Base-by-base conservation (phyloP, 2,329 filamentous ascomycete species). In the Ophiostoma ips region DNA sequence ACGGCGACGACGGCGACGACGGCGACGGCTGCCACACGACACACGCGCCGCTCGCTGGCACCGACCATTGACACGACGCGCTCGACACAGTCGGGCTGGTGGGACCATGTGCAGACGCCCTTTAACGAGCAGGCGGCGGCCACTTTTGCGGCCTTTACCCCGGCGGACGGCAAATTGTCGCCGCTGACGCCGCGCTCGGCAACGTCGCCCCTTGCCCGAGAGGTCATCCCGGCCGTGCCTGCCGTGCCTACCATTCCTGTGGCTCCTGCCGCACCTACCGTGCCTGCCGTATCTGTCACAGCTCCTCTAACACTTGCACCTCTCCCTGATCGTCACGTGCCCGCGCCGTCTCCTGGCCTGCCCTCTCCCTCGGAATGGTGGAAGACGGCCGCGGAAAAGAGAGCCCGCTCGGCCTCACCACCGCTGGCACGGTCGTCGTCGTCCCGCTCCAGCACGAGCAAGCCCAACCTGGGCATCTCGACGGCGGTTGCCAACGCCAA, bases 101-200 rank as follows among this genome's bases (percentile, higher is more conserved):
- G 84, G 84, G 84, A 86, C 58, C 73, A 84, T 56, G 77, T 88
- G 50, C 81, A 76, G 8, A 84, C 83, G 1, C 84, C 84, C 0
- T 87, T 87, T 58, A 58, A 65, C 15, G 69, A 73, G 30, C 58
- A 59, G 33, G 57, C 44, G 12, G 18, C 30, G 3, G 8, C 24
- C 3, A 6, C 41, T 1, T 46, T 46, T 35, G 11, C 31, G 4
- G 11, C 43, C 4, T 19, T 19, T 19, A 45, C 40, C 4, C 21
- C 38, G 21, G 24, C 40, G 3, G 30, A 15, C 15, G 5, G 59
- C 46, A 63, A 60, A 49, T 12, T 28, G 40, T 56, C 54, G 7
- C 54, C 55, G 1, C 31, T 48, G 21, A 55, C 55, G 3, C 52
- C 54, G 1, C 34, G 16, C 1, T 54, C 52, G 13, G 41, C 52